Conservation (phyloP, 495 filamentous ascomycete species). For the Choiromyces venosus region DNA sequence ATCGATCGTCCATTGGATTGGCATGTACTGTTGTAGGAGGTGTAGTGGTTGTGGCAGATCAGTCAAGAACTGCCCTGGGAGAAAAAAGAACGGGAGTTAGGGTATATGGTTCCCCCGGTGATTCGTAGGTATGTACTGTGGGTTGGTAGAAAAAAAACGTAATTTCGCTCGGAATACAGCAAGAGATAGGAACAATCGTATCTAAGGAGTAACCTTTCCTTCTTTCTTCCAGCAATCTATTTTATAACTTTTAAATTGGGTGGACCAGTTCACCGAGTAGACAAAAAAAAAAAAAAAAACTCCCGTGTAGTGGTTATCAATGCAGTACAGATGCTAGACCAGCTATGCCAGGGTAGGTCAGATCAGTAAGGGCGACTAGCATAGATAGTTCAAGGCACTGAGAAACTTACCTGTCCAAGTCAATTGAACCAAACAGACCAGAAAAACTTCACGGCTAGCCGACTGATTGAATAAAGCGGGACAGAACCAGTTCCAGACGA, state of each 20-base stretch:
- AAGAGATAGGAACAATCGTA: conserved; percentile 20
- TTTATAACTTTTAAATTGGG: neutral
- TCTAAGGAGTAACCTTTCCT: conserved; percentile 11
- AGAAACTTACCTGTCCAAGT: conserved; percentile 36
- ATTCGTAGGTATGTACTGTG: conserved; percentile 7
- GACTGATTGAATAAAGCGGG: conserved; percentile 26
- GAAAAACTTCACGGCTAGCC: conserved; percentile 34
- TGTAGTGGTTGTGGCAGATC: conserved; percentile 23
- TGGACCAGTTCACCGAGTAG: conserved; percentile 7
- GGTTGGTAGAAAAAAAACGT: conserved; percentile 6
- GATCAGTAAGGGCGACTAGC: conserved; percentile 11
- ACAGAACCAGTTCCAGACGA: conserved; percentile 29
- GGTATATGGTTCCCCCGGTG: neutral
- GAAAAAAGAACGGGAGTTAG: neutral
- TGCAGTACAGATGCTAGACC: conserved; percentile 22
- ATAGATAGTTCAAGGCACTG: neutral
- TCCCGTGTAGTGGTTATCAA: neutral
- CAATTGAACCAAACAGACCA: conserved; percentile 32
- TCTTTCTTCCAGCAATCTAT: conserved; percentile 9
- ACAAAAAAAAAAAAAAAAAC: conserved; percentile 22
- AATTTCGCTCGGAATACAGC: conserved; percentile 10
- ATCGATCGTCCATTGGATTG: conserved; percentile 34
- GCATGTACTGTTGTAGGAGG: conserved; percentile 11
- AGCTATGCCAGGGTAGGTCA: conserved; percentile 25
- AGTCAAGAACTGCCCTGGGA: conserved; percentile 30